A percentile compares a stretch with the other conserved stretches of the same genome.
Conservation (phyloP, 2,329 filamentous ascomycete genomes). For the Cephalotrichum gorgonifer region DNA sequence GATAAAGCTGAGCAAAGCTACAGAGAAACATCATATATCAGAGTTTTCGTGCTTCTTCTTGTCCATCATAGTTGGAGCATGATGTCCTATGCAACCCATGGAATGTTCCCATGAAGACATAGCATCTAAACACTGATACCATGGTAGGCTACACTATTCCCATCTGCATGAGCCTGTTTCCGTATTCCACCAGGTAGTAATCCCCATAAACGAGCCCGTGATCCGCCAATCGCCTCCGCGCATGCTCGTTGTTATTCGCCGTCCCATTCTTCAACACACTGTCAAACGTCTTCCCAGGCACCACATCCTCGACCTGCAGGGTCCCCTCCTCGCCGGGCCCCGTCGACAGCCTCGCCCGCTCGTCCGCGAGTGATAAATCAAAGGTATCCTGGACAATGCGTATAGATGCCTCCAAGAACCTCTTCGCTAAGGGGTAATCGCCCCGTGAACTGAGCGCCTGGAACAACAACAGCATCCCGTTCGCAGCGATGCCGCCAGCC, state of each 20-base stretch:
- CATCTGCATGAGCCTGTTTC: constrained; percentile 29
- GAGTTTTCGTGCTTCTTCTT: no score
- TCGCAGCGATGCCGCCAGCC: constrained; percentile 28
- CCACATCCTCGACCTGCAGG: neutral
- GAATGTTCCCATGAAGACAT: no score
- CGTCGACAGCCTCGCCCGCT: constrained; percentile 7
- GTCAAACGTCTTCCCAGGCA: neutral
- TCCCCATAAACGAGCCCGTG: constrained; percentile 38
- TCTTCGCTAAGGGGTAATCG: neutral
- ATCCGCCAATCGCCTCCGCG: constrained; percentile 16
- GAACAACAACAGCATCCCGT: constrained; percentile 12
- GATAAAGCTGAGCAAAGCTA: no score
- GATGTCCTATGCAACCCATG: no score
- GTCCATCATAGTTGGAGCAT: no score
- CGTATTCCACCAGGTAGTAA: constrained; percentile 36
- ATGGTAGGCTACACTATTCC: constrained; percentile 9
- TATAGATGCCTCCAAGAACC: constrained; percentile 4
- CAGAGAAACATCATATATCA: no score
- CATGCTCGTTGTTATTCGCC: constrained; percentile 18
- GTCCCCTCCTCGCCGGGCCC: neutral
- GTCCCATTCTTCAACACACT: constrained; percentile 17
- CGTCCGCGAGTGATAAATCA: constrained; percentile 14
- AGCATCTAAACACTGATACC: neutral
- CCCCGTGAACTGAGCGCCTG: neutral
- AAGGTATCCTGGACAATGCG: constrained; percentile 19